These are phyloP conservation scores for Scheffersomyces titani DNA, from an alignment of 1,139 yeast genomes.

Conservation along the genomic window DNA sequence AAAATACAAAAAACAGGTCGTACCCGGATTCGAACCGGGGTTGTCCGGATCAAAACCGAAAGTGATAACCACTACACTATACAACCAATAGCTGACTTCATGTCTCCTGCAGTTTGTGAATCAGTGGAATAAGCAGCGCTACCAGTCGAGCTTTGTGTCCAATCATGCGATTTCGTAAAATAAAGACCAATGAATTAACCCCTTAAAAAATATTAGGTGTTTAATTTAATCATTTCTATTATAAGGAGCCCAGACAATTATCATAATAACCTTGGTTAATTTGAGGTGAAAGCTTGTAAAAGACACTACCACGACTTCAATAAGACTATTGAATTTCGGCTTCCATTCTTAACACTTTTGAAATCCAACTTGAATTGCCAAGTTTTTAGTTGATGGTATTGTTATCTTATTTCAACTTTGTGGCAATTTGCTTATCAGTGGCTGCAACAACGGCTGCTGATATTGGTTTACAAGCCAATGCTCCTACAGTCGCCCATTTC, in stretches of 20 bases:
- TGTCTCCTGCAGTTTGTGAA: background rate
- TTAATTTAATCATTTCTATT: too few relatives aligned
- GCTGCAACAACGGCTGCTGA: background rate
- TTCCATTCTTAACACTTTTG: too few relatives aligned
- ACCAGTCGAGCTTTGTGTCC: background rate
- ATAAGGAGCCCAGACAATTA: too few relatives aligned
- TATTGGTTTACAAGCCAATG: background rate
- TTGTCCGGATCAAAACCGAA: slow-evolving; percentile 67
- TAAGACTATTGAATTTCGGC: too few relatives aligned
- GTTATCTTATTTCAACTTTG: background rate
- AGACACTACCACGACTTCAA: too few relatives aligned
- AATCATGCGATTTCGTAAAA: too few relatives aligned
- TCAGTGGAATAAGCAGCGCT: background rate
- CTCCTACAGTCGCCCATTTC: background rate
- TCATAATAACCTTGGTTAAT: too few relatives aligned
- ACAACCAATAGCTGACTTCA: slow-evolving; percentile 28
- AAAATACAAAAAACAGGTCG: slow-evolving; percentile 71
- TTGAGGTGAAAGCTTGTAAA: too few relatives aligned
- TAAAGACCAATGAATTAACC: too few relatives aligned
- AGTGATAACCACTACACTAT: slow-evolving; percentile 55
- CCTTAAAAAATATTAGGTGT: too few relatives aligned
- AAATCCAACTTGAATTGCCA: too few relatives aligned
- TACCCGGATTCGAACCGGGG: slow-evolving; percentile 97
- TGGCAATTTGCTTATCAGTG: background rate
- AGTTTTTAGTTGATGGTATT: too few relatives aligned